Percentiles rank a stretch among this genome's conserved stretches.
phyloP scores from a whole-genome alignment of 108 stramenopile genomes.

The Cyclostephanos tholiformis region DNA sequence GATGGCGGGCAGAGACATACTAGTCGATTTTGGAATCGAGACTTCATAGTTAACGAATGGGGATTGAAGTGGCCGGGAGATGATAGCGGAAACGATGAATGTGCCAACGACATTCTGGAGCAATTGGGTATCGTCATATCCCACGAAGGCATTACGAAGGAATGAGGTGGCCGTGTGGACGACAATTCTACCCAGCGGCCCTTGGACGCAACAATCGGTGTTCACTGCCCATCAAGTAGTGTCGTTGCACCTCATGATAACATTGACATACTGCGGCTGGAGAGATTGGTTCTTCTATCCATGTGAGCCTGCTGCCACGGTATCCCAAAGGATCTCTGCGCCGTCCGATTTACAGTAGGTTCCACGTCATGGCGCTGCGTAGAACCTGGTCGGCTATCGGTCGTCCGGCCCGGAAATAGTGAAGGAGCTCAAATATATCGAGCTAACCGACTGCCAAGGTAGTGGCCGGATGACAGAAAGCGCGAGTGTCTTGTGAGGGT shows the following conservation, averaged over 20 bases:
- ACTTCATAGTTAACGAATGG: conserved; percentile 67
- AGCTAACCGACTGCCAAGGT: too few species aligned
- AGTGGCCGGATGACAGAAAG: too few species aligned
- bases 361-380: too few species aligned
- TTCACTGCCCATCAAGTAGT: conserved; percentile 68
- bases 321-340: conserved; percentile 29
- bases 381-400: too few species aligned
- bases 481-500: not conserved
- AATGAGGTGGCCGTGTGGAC: not conserved
- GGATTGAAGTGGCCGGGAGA: conserved; percentile 81
- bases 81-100: not conserved
- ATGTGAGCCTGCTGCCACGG: conserved; percentile 4
- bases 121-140: conserved; percentile 12
- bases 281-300: conserved; percentile 36
- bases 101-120: conserved; percentile 5
- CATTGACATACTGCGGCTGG: conserved; percentile 51
- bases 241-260: conserved; percentile 58
- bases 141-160: not conserved
- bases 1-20: conserved; percentile 91
- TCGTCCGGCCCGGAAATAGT: too few species aligned
- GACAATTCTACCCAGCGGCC: conserved; percentile 40
- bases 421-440: too few species aligned
- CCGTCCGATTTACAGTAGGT: too few species aligned
- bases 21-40: conserved; percentile 88
- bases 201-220: conserved; percentile 55